These are phyloP conservation scores for Nicotiana tabacum DNA, from an alignment of 257 asterid species.

Conservation along the genomic window DNA sequence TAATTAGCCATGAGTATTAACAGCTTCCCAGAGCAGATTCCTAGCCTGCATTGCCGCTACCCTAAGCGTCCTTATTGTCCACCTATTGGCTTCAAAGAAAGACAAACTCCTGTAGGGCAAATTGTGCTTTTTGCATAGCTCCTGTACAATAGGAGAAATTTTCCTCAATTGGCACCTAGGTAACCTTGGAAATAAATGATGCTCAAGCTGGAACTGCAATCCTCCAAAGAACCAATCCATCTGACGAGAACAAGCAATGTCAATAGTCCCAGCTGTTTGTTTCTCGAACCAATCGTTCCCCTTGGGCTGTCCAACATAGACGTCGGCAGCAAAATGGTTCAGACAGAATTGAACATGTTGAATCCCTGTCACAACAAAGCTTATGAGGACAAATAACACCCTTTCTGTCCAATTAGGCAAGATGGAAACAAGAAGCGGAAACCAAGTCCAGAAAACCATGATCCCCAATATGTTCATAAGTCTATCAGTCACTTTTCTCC, in stretches of 20 bases:
- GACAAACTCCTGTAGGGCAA: conserved; percentile 64
- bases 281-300: conserved; percentile 88
- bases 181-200: conserved; percentile 84
- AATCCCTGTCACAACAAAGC: conserved; percentile 56
- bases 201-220: conserved; percentile 81
- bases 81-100: conserved; percentile 57
- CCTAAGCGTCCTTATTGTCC: conserved; percentile 58
- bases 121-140: conserved; percentile 72
- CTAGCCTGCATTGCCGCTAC: conserved; percentile 74
- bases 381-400: conserved; percentile 44
- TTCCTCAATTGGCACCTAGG: conserved; percentile 79
- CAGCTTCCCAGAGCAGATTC: conserved; percentile 83
- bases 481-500: conserved; percentile 57
- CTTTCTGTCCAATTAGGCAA: conserved; percentile 71
- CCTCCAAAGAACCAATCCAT: conserved; percentile 96
- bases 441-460: conserved; percentile 83
- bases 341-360: conserved; percentile 78
- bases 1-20: conserved; percentile 75
- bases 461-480: conserved; percentile 62
- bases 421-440: conserved; percentile 58
- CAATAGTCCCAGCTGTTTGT: conserved; percentile 72
- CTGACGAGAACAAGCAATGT: conserved; percentile 52
- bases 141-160: conserved; percentile 63
- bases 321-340: conserved; percentile 81
- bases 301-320: conserved; percentile 61